These are phyloP conservation scores for Ophiocordyceps camponoti-saundersi DNA, from an alignment of 2,329 filamentous ascomycete genomes.

Conservation along the genomic window DNA sequence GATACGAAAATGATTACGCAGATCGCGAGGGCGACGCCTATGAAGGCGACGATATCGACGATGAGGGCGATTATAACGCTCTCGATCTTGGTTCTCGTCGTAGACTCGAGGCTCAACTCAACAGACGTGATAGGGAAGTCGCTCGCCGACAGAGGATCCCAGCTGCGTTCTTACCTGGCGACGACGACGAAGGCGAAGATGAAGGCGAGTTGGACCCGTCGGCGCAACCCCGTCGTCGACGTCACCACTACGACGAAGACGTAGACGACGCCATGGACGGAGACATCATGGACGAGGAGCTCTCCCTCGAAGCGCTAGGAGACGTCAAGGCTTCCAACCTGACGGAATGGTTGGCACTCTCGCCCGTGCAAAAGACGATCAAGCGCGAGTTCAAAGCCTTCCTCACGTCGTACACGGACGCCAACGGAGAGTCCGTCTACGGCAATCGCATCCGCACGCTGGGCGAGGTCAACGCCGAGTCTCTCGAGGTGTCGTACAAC, in stretches of 20 bases:
- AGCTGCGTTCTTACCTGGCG: slow-evolving; percentile 58
- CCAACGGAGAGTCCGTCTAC: slow-evolving; percentile 80
- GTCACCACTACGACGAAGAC: slow-evolving; percentile 89
- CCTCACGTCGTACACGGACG: slow-evolving; percentile 87
- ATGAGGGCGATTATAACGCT: slow-evolving; percentile 57
- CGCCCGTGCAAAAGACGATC: slow-evolving; percentile 80
- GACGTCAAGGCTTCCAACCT: slow-evolving; percentile 89
- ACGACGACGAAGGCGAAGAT: slow-evolving; percentile 75
- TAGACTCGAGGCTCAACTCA: slow-evolving; percentile 54
- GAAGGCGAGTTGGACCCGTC: slow-evolving; percentile 74
- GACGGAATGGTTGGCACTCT: slow-evolving; percentile 87
- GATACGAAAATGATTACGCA: slow-evolving; percentile 55
- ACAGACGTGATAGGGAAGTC: slow-evolving; percentile 57
- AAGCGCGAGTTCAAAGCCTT: slow-evolving; percentile 96
- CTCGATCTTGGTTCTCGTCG: slow-evolving; percentile 51
- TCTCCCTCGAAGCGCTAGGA: slow-evolving; percentile 76
- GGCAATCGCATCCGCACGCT: slow-evolving; percentile 85
- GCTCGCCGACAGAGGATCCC: slow-evolving; percentile 50
- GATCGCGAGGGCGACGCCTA: slow-evolving; percentile 52
- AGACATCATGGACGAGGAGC: slow-evolving; percentile 89
- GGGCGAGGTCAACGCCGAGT: slow-evolving; percentile 94
- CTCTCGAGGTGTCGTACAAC: slow-evolving; percentile 88
- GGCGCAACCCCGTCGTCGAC: slow-evolving; percentile 65
- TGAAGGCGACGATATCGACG: slow-evolving; percentile 56
- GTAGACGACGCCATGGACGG: slow-evolving; percentile 81